Base-by-base conservation (phyloP, 306 rosid species). In the Fagus sylvatica region DNA sequence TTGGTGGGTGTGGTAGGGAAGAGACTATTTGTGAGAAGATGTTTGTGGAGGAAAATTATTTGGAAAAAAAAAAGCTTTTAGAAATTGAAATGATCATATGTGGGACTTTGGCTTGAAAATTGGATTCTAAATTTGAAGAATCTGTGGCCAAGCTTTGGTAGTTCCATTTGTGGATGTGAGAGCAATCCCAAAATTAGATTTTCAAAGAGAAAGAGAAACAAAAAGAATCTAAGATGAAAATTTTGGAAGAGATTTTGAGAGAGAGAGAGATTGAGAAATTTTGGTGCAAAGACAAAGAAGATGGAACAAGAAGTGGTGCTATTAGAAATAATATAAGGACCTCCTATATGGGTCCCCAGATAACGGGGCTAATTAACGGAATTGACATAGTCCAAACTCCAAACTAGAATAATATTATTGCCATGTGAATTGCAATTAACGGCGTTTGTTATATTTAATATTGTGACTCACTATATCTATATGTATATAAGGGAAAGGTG, bases 101-200 rank as follows among this genome's bases (percentile, higher is more conserved):
- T 48, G 71, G 62, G 80, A 65, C 67, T 78, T 67, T 33, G 64
- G 80, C 12, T 16, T 41, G 80, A 69, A 79, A 82, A 54, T 70
- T 76, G 79, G 81, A 9, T 75, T 72, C 88, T 87, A 69, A 80
- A 88, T 64, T 84, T 89, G 85, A 90, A 89, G 81, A 84, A 88
- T 73, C 96, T 90, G 78, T 82, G 86, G 76, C 77, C 80, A 82
- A 84, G 82, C 80, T 80, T 88, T 85, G 88, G 79, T 53, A 53
- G 42, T 78, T 22, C 42, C 89, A 85, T 90, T 84, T 87, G 91
- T 85, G 91, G 90, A 74, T 75, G 79, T 46, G 59, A 76, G 30
- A 53, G 74, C 36, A 77, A 80, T 22, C 49, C 62, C 34, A 57
- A 33, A 19, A 59, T 22, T 56, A 16, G 61, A 74, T 73, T 78